phyloP scores from a whole-genome alignment of 768 basidiomycete genomes.

The Hygrophoropsis aurantiaca region DNA sequence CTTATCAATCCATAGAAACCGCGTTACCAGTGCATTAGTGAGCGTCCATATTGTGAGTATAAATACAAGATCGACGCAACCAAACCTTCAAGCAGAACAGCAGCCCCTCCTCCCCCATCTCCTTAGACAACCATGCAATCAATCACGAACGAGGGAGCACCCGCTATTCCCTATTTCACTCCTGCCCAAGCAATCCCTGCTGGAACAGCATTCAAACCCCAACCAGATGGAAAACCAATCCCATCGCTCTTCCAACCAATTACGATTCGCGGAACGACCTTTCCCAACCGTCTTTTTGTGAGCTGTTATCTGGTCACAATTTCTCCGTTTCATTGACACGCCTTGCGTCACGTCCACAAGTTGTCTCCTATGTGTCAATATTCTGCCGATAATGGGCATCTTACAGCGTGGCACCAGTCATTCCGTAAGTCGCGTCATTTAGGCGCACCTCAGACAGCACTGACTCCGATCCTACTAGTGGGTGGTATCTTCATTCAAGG shows the following conservation, averaged over 20 bases:
- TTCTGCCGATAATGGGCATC: slow-evolving; percentile 51
- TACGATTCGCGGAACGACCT: slow-evolving; percentile 50
- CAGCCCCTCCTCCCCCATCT: background rate
- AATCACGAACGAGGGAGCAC: slow-evolving; percentile 38
- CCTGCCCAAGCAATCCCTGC: slow-evolving; percentile 44
- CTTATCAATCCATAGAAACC: no score
- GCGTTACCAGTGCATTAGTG: no score
- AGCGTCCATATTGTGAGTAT: no score
- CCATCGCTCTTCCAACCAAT: slow-evolving; percentile 56
- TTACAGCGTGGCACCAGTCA: slow-evolving; percentile 57
- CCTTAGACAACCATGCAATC: background rate
- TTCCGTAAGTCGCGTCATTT: slow-evolving; percentile 35
- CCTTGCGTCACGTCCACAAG: slow-evolving; percentile 15
- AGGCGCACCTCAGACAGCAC: no score
- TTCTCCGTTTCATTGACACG: background rate
- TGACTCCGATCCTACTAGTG: slow-evolving; percentile 35
- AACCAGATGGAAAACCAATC: slow-evolving; percentile 37
- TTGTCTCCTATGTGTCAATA: slow-evolving; percentile 63
- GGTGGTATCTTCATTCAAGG: slow-evolving; percentile 52
- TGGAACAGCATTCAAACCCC: slow-evolving; percentile 43
- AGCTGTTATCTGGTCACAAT: slow-evolving; percentile 12
- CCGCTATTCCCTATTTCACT: slow-evolving; percentile 44
- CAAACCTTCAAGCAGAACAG: no score
- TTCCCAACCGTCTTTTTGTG: slow-evolving; percentile 59
- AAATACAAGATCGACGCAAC: no score